A percentile compares a stretch with the other conserved stretches of the same genome.
These are phyloP conservation scores for Nakataea oryzae DNA, from an alignment of 2,329 filamentous ascomycete species.

Conservation along the genomic window DNA sequence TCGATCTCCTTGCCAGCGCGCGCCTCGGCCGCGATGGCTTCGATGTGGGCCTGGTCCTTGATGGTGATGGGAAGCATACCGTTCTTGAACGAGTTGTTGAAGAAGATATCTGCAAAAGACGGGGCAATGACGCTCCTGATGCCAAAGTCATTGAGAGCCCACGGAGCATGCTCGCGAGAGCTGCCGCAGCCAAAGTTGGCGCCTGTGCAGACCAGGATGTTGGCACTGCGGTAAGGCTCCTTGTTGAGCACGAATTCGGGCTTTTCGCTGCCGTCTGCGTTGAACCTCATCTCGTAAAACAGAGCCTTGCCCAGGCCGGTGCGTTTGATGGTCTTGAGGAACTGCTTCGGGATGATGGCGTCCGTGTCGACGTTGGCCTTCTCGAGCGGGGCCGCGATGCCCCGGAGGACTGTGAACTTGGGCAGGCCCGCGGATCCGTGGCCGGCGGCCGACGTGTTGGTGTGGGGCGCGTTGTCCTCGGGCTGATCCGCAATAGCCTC, in stretches of 20 bases:
- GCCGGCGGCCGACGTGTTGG: slow-evolving; percentile 45
- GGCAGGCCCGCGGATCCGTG: slow-evolving; percentile 56
- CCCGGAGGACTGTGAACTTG: slow-evolving; percentile 75
- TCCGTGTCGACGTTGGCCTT: slow-evolving; percentile 95
- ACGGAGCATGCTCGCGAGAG: slow-evolving; percentile 90
- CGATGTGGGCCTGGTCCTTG: slow-evolving; percentile 52
- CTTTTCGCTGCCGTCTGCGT: slow-evolving; percentile 63
- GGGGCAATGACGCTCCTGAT: slow-evolving; percentile 90
- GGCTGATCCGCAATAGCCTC: slow-evolving; percentile 47
- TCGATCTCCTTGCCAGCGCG: slow-evolving; percentile 74
- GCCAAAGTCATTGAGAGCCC: slow-evolving; percentile 93
- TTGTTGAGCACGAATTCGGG: slow-evolving; percentile 82
- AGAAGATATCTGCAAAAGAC: slow-evolving; percentile 85
- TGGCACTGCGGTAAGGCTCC: slow-evolving; percentile 71
- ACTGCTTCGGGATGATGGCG: slow-evolving; percentile 98
- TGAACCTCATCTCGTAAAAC: slow-evolving; percentile 77
- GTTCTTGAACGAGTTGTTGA: slow-evolving; percentile 99
- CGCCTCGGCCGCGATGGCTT: slow-evolving; percentile 66
- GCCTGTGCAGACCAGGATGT: slow-evolving; percentile 86
- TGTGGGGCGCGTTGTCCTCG: slow-evolving; percentile 52
- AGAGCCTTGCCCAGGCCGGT: slow-evolving; percentile 82
- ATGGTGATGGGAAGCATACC: slow-evolving; percentile 89
- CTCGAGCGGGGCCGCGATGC: slow-evolving; percentile 79
- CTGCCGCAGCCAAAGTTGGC: slow-evolving; percentile 92
- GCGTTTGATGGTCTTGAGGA: slow-evolving; percentile 98